These are phyloP conservation scores for Saturnispora zaruensis DNA, from an alignment of 805 yeast genomes.

Conservation along the genomic window DNA sequence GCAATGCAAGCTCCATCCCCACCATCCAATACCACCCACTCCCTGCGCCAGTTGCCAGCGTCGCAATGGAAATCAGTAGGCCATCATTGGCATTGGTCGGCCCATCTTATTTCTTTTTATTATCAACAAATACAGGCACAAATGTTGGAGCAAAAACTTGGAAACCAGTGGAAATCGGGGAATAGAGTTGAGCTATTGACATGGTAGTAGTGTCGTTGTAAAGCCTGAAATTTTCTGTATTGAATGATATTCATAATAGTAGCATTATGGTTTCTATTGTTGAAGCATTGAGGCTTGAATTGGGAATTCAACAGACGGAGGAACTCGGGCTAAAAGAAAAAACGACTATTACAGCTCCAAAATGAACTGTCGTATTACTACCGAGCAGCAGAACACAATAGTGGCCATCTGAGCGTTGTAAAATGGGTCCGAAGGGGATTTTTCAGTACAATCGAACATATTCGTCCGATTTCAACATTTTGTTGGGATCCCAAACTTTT, in stretches of 20 bases:
- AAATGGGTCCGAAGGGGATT: neutral
- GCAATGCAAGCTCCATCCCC: neutral
- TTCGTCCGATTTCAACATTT: neutral
- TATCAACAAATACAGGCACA: neutral
- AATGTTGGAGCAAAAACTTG: neutral
- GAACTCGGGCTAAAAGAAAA: neutral
- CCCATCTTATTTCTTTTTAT: neutral
- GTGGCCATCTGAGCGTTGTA: neutral
- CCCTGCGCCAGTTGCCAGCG: neutral
- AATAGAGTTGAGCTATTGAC: neutral
- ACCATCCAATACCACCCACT: neutral
- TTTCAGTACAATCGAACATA: neutral
- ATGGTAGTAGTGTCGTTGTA: neutral
- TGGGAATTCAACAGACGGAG: neutral
- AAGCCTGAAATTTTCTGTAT: neutral
- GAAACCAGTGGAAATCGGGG: neutral
- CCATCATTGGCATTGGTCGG: neutral
- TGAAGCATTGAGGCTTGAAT: neutral
- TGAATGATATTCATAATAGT: neutral
- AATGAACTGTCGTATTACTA: neutral
- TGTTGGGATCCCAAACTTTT: conserved; percentile 1
- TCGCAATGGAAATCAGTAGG: neutral
- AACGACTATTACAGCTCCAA: neutral
- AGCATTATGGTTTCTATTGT: neutral
- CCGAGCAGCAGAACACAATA: neutral